Base-by-base conservation (phyloP, 352 stramenopile species). In the Phytophthora brassicae region DNA sequence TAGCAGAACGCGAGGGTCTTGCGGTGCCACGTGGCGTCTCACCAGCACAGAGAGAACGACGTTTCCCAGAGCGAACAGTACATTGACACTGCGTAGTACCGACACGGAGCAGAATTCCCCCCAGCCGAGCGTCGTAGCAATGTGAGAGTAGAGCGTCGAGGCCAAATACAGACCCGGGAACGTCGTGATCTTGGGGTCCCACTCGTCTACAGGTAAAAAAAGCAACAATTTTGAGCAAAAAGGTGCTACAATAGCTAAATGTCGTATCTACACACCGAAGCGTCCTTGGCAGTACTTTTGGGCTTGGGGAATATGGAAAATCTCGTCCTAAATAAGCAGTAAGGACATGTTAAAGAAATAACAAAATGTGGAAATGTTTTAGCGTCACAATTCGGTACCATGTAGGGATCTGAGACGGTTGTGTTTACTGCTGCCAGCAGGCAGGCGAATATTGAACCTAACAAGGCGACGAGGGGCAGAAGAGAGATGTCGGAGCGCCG, bases 121-220 rank as follows among this genome's bases (percentile, higher is more conserved):
- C 20, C 39, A 4, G 1, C 57, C 36, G 20, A 76, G 11, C 22
- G 48, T 59, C 12, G 63, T 46, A 12, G 60, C 44, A 0, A 23
- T 36, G 22, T 77, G 70, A 2, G 77, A 60, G 24, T 88, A 78
- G 43, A 79, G 55, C 24, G 71, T 80, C 17, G 74, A 79, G 9
- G 79, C 52, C 3, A 95, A 14, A 58, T 97, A 97, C 11, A 97
- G 59, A 1, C 91, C 90, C 5, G 91, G 91, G 38, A 96, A 96
- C 28, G 91, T 97, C 33, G 91, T 97, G 72, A 97, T 97, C 73
- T 97, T 97, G 9, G 86, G 71, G 41, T 97, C 86, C 91, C 91
- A 97, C 39, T 86, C 74, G 22, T 71, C 86, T 95, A 38, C 31
- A 63, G 19, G 20, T 13, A 11, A 23, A 19, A 51, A 19, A 7